phyloP scores from a whole-genome alignment of 1,284 basidiomycete species.

The Phylloporus sp. region DNA sequence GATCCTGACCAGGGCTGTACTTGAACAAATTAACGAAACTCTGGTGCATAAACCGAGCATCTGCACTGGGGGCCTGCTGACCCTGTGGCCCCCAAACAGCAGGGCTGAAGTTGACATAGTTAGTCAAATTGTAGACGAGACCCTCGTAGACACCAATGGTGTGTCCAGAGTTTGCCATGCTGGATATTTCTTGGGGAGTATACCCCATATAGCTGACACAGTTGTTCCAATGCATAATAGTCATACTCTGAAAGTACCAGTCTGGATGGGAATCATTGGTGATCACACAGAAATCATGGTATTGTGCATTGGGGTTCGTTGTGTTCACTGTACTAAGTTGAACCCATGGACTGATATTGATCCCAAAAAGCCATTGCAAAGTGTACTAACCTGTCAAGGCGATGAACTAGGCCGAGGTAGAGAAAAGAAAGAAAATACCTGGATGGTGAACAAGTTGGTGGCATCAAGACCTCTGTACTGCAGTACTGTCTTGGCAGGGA shows the following conservation, averaged over 20 bases:
- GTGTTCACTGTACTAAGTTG: conserved; percentile 80
- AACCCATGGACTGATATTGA: conserved; percentile 86
- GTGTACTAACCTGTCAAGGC: conserved; percentile 75
- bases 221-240: conserved; percentile 85
- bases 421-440: conserved; percentile 51
- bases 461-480: conserved; percentile 84
- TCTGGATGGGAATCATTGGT: conserved; percentile 92
- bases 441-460: conserved; percentile 90
- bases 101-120: conserved; percentile 72
- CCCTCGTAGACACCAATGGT: conserved; percentile 85
- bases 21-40: conserved; percentile 83
- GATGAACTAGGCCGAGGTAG: background rate
- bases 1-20: conserved; percentile 80
- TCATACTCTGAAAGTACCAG: conserved; percentile 97
- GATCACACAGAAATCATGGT: conserved; percentile 94
- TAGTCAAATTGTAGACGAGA: conserved; percentile 87
- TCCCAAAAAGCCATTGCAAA: conserved; percentile 89
- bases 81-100: conserved; percentile 65
- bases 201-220: conserved; percentile 91
- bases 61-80: conserved; percentile 57
- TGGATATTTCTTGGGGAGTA: conserved; percentile 78
- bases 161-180: conserved; percentile 65
- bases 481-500: conserved; percentile 75
- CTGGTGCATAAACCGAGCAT: conserved; percentile 81
- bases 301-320: conserved; percentile 81